phyloP scores from a whole-genome alignment of 768 basidiomycete genomes.

The Boletus pseudopeckii region DNA sequence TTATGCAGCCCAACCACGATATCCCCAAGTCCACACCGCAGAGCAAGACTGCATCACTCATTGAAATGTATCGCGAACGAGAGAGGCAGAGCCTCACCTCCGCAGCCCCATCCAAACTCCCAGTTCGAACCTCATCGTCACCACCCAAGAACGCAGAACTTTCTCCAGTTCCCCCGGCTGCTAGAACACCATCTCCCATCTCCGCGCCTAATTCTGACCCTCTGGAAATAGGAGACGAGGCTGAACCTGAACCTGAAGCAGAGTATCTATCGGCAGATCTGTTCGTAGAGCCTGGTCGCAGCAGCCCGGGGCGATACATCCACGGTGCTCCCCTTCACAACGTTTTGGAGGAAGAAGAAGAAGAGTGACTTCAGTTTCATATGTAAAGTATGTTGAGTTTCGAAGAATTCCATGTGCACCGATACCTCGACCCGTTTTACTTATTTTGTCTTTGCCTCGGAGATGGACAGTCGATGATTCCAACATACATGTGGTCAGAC shows the following conservation, averaged over 20 bases:
- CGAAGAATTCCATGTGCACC: slow-evolving; percentile 12
- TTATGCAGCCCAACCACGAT: slow-evolving; percentile 10
- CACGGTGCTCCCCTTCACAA: slow-evolving; percentile 87
- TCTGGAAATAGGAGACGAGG: slow-evolving; percentile 28
- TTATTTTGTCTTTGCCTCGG: slow-evolving; percentile 4
- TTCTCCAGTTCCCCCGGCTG: neutral
- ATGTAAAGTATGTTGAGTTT: slow-evolving; percentile 24
- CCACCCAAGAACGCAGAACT: slow-evolving; percentile 9
- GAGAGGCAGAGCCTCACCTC: slow-evolving; percentile 42
- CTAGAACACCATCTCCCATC: slow-evolving; percentile 14
- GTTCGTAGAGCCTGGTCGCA: slow-evolving; percentile 50
- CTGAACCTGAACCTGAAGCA: slow-evolving; percentile 23
- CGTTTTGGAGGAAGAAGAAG: slow-evolving; percentile 80
- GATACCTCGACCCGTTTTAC: slow-evolving; percentile 21
- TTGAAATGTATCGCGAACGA: slow-evolving; percentile 80
- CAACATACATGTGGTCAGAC: neutral
- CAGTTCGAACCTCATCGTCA: slow-evolving; percentile 29
- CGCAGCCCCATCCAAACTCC: slow-evolving; percentile 31
- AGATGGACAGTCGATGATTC: slow-evolving; percentile 6
- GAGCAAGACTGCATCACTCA: slow-evolving; percentile 73
- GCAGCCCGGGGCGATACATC: slow-evolving; percentile 68
- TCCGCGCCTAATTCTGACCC: slow-evolving; percentile 21
- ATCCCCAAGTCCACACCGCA: slow-evolving; percentile 24
- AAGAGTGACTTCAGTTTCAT: slow-evolving; percentile 36
- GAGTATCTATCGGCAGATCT: slow-evolving; percentile 30